These are phyloP conservation scores for Ulota crispa DNA, from an alignment of 225 moss, liverwort and hornwort genomes.

Conservation along the genomic window DNA sequence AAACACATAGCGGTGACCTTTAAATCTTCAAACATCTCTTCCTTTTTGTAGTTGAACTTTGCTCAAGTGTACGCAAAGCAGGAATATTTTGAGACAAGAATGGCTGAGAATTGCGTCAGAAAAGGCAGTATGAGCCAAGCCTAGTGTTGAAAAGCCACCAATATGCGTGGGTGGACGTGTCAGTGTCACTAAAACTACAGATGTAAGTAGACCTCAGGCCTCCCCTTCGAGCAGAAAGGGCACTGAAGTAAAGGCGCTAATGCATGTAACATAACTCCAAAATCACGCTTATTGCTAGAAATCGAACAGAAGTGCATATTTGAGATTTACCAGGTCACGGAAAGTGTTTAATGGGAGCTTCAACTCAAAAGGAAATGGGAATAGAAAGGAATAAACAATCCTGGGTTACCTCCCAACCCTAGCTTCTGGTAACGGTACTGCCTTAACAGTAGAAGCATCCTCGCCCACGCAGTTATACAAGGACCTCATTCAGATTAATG, in stretches of 20 bases:
- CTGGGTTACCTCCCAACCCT: constrained; percentile 11
- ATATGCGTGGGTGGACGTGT: not conserved
- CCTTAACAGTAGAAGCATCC: not conserved
- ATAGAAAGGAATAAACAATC: not conserved
- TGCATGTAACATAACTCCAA: constrained; percentile 17
- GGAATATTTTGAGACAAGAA: not conserved
- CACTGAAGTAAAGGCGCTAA: not conserved
- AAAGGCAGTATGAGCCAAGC: not conserved
- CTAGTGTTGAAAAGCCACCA: constrained; percentile 4
- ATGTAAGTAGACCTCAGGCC: not conserved
- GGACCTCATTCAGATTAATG: constrained; percentile 6
- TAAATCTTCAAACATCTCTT: not conserved
- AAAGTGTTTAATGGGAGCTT: constrained; percentile 2
- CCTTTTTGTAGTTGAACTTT: not conserved
- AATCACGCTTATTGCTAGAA: not conserved
- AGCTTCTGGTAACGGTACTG: constrained; percentile 11
- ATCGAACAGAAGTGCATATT: constrained; percentile 6
- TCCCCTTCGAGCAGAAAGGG: constrained; percentile 2
- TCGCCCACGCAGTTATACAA: constrained; percentile 20
- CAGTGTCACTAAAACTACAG: constrained; percentile 26
- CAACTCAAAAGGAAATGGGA: not conserved
- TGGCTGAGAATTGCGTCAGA: not conserved
- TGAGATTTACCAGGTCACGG: not conserved
- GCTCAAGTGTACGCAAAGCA: not conserved
- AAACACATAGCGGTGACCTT: not conserved